Conservation (phyloP, 1,284 basidiomycete genomes). For the Cerioporus squamosus region DNA sequence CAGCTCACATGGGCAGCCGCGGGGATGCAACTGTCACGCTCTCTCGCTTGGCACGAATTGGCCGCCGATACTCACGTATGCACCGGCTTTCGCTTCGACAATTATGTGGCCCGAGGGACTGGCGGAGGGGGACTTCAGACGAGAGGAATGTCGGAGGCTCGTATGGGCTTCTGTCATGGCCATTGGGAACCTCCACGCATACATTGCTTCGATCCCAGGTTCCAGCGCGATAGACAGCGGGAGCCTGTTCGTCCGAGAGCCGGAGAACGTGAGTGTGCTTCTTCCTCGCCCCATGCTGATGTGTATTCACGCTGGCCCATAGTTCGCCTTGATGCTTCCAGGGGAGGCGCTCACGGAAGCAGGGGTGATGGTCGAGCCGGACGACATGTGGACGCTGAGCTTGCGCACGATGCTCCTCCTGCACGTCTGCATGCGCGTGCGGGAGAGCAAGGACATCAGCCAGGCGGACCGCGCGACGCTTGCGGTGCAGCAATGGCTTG, state of each 20-base stretch:
- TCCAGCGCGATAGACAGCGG: conserved; percentile 34
- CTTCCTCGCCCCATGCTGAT: too few relatives aligned
- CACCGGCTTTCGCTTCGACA: conserved; percentile 64
- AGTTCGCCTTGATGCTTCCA: conserved; percentile 49
- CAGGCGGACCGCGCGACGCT: conserved; percentile 63
- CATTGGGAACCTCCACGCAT: conserved; percentile 63
- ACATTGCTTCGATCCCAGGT: conserved; percentile 51
- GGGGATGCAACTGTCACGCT: conserved; percentile 52
- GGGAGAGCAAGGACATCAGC: conserved; percentile 42
- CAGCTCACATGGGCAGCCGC: background rate
- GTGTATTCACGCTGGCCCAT: too few relatives aligned
- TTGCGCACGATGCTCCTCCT: conserved; percentile 71
- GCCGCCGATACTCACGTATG: conserved; percentile 50
- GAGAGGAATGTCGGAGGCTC: conserved; percentile 69
- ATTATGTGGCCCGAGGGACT: conserved; percentile 66
- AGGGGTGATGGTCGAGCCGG: conserved; percentile 41
- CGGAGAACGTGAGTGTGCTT: conserved; percentile 59
- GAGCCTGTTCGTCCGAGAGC: conserved; percentile 63
- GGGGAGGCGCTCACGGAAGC: conserved; percentile 52
- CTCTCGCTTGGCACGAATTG: conserved; percentile 57
- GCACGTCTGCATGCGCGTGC: conserved; percentile 66
- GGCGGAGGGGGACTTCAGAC: conserved; percentile 62
- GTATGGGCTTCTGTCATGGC: conserved; percentile 71
- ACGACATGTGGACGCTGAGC: conserved; percentile 72
- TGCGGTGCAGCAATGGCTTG: conserved; percentile 68